These are phyloP conservation scores for Exophiala phaeomuriformis DNA, from an alignment of 2,329 filamentous ascomycete genomes.

Conservation along the genomic window DNA sequence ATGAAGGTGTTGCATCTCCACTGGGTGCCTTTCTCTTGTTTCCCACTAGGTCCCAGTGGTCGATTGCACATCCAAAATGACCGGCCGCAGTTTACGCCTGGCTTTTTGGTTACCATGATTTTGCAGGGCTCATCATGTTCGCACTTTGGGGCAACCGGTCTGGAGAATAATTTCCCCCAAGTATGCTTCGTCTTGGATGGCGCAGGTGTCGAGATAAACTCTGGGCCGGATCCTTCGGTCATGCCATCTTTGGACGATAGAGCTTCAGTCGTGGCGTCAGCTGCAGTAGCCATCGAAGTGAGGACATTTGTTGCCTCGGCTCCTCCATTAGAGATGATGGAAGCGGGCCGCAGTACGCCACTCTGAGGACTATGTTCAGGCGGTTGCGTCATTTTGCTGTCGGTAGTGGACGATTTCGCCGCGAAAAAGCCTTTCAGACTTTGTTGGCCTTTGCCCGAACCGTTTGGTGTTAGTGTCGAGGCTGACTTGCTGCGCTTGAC, in stretches of 20 bases:
- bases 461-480: conserved; percentile 25
- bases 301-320: too few relatives aligned
- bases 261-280: background rate
- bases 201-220: background rate
- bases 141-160: conserved; percentile 66
- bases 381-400: background rate
- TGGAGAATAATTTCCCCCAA: conserved; percentile 78
- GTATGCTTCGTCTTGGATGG: conserved; percentile 55
- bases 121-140: conserved; percentile 87
- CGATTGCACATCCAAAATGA: conserved; percentile 63
- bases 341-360: too few relatives aligned
- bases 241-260: too few relatives aligned
- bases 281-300: background rate
- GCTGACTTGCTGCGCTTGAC: conserved; percentile 48
- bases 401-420: conserved; percentile 40
- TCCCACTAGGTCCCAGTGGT: conserved; percentile 77
- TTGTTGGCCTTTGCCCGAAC: conserved; percentile 45
- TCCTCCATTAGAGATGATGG: too few relatives aligned
- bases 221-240: too few relatives aligned
- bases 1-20: conserved; percentile 87
- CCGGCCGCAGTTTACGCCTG: conserved; percentile 68
- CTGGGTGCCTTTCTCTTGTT: conserved; percentile 74
- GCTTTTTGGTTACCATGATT: conserved; percentile 75
- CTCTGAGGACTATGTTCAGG: too few relatives aligned
- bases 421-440: conserved; percentile 77